Conservation (phyloP, 768 basidiomycete genomes). For the Kwoniella sp. region DNA sequence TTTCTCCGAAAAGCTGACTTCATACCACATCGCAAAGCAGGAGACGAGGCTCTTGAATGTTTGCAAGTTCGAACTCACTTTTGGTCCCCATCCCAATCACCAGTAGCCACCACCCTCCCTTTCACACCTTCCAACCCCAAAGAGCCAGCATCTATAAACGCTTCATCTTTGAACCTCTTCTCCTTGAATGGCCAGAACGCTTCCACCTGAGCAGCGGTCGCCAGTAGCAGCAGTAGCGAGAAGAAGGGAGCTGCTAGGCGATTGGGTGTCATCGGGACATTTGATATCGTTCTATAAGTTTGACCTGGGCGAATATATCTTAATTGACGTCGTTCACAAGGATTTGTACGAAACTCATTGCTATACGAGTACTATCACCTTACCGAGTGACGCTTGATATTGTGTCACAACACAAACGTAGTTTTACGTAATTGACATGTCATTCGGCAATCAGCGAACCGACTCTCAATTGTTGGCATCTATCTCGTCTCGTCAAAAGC, state of each 20-base stretch:
- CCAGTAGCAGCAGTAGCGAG: not conserved
- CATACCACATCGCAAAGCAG: too few relatives aligned
- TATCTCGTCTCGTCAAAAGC: not conserved
- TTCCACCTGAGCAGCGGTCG: not conserved
- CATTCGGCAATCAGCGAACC: not conserved
- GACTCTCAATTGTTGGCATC: not conserved
- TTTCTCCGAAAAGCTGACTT: too few relatives aligned
- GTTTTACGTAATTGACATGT: constrained; percentile 2
- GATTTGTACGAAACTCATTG: too few relatives aligned
- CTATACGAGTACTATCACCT: too few relatives aligned
- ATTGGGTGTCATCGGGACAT: constrained; percentile 15
- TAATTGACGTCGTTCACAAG: too few relatives aligned
- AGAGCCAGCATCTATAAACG: constrained; percentile 74
- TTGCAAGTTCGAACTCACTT: too few relatives aligned
- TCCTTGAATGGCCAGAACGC: constrained; percentile 78
- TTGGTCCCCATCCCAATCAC: constrained; percentile 95
- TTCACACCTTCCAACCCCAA: constrained; percentile 68
- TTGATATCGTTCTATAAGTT: too few relatives aligned
- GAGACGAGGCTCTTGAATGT: too few relatives aligned
- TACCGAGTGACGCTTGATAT: too few relatives aligned
- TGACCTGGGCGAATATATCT: too few relatives aligned
- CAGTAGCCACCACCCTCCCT: constrained; percentile 79
- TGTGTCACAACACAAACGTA: not conserved
- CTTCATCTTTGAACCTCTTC: constrained; percentile 81
- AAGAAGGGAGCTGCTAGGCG: not conserved